Conservation (phyloP, 2,329 filamentous ascomycete genomes). For the Colletotrichum sp. region DNA sequence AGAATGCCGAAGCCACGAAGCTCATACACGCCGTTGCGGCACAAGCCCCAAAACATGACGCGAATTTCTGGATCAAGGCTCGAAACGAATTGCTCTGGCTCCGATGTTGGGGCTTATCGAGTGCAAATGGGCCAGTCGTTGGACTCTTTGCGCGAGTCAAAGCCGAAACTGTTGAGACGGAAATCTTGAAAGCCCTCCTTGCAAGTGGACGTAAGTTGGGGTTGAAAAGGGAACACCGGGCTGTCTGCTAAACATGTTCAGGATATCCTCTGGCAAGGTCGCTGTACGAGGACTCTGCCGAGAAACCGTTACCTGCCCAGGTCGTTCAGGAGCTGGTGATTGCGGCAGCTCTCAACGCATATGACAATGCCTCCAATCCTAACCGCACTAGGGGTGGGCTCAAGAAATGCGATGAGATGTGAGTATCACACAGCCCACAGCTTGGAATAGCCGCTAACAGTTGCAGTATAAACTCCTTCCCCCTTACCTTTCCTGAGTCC, state of each 20-base stretch:
- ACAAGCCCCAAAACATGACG: slow-evolving; percentile 61
- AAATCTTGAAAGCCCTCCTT: slow-evolving; percentile 73
- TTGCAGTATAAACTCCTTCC: slow-evolving; percentile 67
- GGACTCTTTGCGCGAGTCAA: slow-evolving; percentile 69
- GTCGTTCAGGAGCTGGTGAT: slow-evolving; percentile 66
- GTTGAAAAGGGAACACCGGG: not conserved
- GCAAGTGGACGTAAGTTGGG: slow-evolving; percentile 59
- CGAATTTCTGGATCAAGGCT: slow-evolving; percentile 65
- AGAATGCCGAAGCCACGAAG: slow-evolving; percentile 62
- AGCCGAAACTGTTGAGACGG: slow-evolving; percentile 67
- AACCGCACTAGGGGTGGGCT: slow-evolving; percentile 78
- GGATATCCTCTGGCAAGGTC: slow-evolving; percentile 67
- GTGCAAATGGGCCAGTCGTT: slow-evolving; percentile 49
- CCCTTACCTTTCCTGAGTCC: slow-evolving; percentile 58
- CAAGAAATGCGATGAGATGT: slow-evolving; percentile 80
- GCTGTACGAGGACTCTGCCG: slow-evolving; percentile 60
- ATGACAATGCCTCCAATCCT: slow-evolving; percentile 83
- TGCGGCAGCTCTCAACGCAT: slow-evolving; percentile 69
- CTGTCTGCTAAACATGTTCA: slow-evolving; percentile 31
- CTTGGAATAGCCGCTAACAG: slow-evolving; percentile 24
- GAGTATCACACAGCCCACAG: slow-evolving; percentile 31
- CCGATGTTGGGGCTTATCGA: slow-evolving; percentile 68
- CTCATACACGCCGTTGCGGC: slow-evolving; percentile 59
- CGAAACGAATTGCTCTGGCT: slow-evolving; percentile 75
- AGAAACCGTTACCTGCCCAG: slow-evolving; percentile 52